Evolutionary conservation across 805 yeast species (phyloP).

Genomic region (Metschnikowia kunwiensis): DNA sequence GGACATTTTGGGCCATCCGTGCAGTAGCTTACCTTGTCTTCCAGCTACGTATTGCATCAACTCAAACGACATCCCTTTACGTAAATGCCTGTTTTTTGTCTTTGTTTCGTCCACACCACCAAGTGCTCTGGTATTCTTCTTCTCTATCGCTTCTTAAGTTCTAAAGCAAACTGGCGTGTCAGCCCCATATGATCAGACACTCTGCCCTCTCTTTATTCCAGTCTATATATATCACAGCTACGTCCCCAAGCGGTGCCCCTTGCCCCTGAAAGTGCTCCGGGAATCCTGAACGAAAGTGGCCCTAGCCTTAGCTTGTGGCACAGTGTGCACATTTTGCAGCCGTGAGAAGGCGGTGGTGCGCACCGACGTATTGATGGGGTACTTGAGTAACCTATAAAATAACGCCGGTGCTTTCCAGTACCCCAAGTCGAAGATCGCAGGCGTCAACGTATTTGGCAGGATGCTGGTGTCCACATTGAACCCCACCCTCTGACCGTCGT

Average conservation of each 20-base stretch:
- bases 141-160: too few relatives aligned
- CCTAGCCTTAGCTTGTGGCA: conserved; percentile 5
- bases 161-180: too few relatives aligned
- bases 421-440: conserved; percentile 49
- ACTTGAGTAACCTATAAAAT: conserved; percentile 31
- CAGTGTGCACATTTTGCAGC: conserved; percentile 5
- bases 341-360: conserved; percentile 30
- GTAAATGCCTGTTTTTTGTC: too few relatives aligned
- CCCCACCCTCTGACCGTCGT: conserved; percentile 29
- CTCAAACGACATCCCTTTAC: too few relatives aligned
- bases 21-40: too few relatives aligned
- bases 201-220: too few relatives aligned
- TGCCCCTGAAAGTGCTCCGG: conserved; percentile 28
- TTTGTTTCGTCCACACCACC: too few relatives aligned
- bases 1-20: too few relatives aligned
- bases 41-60: too few relatives aligned
- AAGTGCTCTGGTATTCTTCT: too few relatives aligned
- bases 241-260: conserved; percentile 38
- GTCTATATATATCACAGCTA: too few relatives aligned
- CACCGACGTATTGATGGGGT: conserved; percentile 25
- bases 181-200: too few relatives aligned
- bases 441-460: conserved; percentile 11
- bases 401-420: conserved; percentile 54
- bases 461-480: conserved; percentile 16
- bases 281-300: conserved; percentile 3